phyloP scores from a whole-genome alignment of 768 basidiomycete species.

The Lactarius quietus region DNA sequence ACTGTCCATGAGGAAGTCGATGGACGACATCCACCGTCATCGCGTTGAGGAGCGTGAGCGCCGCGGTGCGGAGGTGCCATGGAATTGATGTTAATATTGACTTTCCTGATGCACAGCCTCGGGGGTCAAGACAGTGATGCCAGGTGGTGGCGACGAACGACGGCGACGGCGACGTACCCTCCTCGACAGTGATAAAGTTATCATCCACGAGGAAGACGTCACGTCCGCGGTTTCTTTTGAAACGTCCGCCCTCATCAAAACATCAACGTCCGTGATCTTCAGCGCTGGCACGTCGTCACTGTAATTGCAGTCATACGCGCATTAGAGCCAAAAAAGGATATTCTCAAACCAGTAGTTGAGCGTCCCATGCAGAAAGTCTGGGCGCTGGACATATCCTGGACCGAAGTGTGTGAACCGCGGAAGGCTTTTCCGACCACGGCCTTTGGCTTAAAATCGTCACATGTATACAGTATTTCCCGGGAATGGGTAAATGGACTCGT shows the following conservation, averaged over 20 bases:
- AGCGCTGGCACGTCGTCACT: conserved; percentile 90
- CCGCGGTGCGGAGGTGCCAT: conserved; percentile 87
- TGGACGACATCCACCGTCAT: conserved; percentile 99
- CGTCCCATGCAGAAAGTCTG: not conserved
- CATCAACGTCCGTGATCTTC: conserved; percentile 96
- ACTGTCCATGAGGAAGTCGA: conserved; percentile 99
- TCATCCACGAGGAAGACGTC: conserved; percentile 79
- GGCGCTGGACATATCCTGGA: too few relatives aligned
- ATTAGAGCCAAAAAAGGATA: not conserved
- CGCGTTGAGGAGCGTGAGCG: conserved; percentile 88
- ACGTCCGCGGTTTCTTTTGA: conserved; percentile 98
- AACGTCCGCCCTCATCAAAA: conserved; percentile 99
- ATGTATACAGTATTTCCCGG: too few relatives aligned
- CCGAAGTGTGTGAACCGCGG: too few relatives aligned
- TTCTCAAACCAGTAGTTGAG: conserved; percentile 34
- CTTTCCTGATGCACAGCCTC: conserved; percentile 54
- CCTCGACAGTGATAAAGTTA: conserved; percentile 93
- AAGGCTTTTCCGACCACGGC: too few relatives aligned
- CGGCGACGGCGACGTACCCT: conserved; percentile 49
- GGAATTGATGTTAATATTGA: conserved; percentile 85
- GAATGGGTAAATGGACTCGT: too few relatives aligned
- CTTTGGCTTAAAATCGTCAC: too few relatives aligned
- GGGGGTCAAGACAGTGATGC: conserved; percentile 11
- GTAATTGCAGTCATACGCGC: conserved; percentile 42
- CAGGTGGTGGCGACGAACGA: too few relatives aligned